Evolutionary conservation across 768 basidiomycete species (phyloP), one percentile per base, ranked within the genome.

Genomic region (Suillus placidus): DNA sequence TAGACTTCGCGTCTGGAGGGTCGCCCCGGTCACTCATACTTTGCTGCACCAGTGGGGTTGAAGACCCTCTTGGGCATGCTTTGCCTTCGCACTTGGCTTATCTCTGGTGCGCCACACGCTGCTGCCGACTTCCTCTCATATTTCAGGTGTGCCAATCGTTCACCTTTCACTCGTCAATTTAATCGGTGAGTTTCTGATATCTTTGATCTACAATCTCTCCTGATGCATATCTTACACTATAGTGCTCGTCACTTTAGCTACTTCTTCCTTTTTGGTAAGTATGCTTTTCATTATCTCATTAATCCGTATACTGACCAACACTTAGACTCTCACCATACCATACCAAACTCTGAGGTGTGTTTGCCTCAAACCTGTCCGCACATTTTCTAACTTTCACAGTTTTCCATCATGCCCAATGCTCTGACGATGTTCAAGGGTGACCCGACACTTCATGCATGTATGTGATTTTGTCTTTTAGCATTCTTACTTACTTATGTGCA

Each of bases 11-110:
- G 0, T 51, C 49, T 51, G 13, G 49, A 51, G 49, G 49, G 23
- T 51, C 6, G 23, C 49, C 49, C 23, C 7, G 1, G 49, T 51
- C 6, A 6, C 49, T 51, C 49, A 51, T 2, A 51, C 23, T 0
- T 51, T 51, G 49, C 49, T 51, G 49, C 6, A 2, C 49, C 49
- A 51, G 49, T 51, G 49, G 49, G 49, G 49, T 51, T 51, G 49
- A 26, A 26, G 49, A 51, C 49, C 49, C 49, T 26, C 49, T 51
- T 51, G 49, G 49, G 49, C 1, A 13, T 51, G 49, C n/a, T 51
- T 51, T 6, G 49, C 13, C 23, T 51, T 26, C 2, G 2, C 43
- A 43, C 20, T 43, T 9, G 8, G 20, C 43, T 51, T 16, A 51
- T 51, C 14, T 51, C 49, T 26, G 49, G 49, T 51, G 49, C 6